Evolutionary conservation across 345 rosid species (phyloP), one percentile per base, ranked within the genome.

Genomic region (Populus simonii): DNA sequence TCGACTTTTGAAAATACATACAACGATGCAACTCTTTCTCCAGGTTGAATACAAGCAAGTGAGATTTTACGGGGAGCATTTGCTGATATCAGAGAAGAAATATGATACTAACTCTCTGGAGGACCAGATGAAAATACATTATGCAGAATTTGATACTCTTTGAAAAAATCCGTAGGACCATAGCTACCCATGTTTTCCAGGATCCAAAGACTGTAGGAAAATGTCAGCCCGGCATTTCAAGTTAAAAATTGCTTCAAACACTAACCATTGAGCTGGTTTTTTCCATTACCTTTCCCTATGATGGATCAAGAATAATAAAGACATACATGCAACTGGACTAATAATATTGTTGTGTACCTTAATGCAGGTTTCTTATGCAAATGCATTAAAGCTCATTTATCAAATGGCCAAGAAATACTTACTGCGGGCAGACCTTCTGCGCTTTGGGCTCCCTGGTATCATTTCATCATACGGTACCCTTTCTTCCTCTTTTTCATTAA

Each of bases 391-490:
- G 57, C 22, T 51, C 57, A 18, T 18, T 51, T 51, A 17, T 51
- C n/a, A 5, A 18, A 68, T 27, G 61, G 25, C 39, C 17, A 49
- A 17, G 31, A 39, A 29, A 55, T 62, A 81, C 85, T 78, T 73
- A 91, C 91, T 74, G 29, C 17, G 45, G 31, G 68, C 35, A n/a
- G 80, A 41, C 15, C 39, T 29, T n/a, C 75, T 66, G 13, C 57
- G 43, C 23, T 25, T 31, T 12, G 84, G 75, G 71, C 74, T 80
- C 17, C 81, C 90, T 7, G 91, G 88, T 77, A 89, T 82, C 93
- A 91, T 88, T 80, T 91, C 95, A 27, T 81, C 89, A 71, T 89
- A 89, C 7, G 82, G 74, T 7, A 91, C 83, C 3, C 18, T 51
- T 51, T 18, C 57, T 2, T 75, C 74, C 69, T 63, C 53, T 38